phyloP scores from a whole-genome alignment of 441 rosid genomes.

The Euphorbia corollata region DNA sequence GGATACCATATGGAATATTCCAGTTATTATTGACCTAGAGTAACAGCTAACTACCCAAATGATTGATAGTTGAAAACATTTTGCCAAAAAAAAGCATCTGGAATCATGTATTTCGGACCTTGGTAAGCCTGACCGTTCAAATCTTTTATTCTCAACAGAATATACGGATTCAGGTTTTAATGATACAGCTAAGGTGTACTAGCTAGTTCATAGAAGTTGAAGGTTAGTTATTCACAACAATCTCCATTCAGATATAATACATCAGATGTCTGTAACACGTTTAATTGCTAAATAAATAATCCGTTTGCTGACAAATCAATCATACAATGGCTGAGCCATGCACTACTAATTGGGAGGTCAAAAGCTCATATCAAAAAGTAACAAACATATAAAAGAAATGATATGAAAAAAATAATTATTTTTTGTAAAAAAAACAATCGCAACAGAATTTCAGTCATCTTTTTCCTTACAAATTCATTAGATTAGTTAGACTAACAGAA shows the following conservation, averaged over 20 bases:
- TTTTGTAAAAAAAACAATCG: no score
- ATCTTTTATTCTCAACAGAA: not conserved
- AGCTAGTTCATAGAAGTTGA: not conserved
- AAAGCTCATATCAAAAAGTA: no score
- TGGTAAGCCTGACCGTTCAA: not conserved
- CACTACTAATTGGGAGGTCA: no score
- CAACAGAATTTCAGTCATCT: no score
- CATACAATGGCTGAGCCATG: no score
- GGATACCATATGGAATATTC: not conserved
- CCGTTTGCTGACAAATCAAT: not conserved
- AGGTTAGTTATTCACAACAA: not conserved
- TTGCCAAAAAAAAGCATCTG: not conserved
- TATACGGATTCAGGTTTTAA: not conserved
- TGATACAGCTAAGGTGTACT: not conserved
- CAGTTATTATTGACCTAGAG: not conserved
- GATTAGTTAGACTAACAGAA: no score
- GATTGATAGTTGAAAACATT: not conserved
- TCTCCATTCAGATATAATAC: conserved; percentile 1
- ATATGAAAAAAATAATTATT: no score
- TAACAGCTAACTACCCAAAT: not conserved
- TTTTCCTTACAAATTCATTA: no score
- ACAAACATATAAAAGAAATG: no score
- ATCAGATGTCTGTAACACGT: not conserved
- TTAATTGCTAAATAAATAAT: not conserved
- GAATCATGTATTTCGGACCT: not conserved